phyloP scores from a whole-genome alignment of 2,329 filamentous ascomycete species.

The Talaromyces atroroseus region DNA sequence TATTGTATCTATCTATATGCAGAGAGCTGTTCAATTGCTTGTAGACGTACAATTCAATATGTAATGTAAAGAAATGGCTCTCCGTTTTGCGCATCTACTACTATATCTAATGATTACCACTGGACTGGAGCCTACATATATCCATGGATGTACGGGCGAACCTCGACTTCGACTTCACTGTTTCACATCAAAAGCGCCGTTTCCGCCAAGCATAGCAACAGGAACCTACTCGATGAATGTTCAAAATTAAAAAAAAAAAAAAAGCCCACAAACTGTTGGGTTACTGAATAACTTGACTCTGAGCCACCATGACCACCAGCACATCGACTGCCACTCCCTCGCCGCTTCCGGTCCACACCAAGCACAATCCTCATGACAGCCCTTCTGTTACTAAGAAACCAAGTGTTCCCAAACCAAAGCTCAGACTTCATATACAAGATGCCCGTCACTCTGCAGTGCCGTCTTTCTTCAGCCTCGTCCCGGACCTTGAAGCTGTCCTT shows the following conservation, averaged over 20 bases:
- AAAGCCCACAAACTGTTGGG: neutral
- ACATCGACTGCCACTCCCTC: constrained; percentile 2
- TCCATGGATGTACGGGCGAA: neutral
- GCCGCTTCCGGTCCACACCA: constrained; percentile 5
- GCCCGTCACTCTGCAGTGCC: constrained; percentile 53
- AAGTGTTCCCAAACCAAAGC: constrained; percentile 10
- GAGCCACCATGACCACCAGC: constrained; percentile 7
- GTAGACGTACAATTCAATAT: neutral
- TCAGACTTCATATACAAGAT: constrained; percentile 32
- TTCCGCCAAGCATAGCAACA: neutral
- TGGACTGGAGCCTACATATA: neutral
- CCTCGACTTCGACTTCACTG: neutral
- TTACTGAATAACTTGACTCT: neutral
- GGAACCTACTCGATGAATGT: neutral
- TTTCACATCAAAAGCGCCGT: too few relatives aligned
- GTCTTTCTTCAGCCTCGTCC: constrained; percentile 62
- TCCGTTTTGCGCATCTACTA: too few relatives aligned
- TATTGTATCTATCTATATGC: neutral
- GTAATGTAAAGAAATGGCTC: neutral
- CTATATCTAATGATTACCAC: too few relatives aligned
- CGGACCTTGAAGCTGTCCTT: constrained; percentile 56
- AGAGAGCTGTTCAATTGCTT: neutral
- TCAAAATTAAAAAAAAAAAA: neutral
- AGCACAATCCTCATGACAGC: neutral
- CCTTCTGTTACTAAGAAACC: neutral